These are phyloP conservation scores for Moesziomyces sp. DNA, from an alignment of 1,284 basidiomycete genomes.

Conservation along the genomic window DNA sequence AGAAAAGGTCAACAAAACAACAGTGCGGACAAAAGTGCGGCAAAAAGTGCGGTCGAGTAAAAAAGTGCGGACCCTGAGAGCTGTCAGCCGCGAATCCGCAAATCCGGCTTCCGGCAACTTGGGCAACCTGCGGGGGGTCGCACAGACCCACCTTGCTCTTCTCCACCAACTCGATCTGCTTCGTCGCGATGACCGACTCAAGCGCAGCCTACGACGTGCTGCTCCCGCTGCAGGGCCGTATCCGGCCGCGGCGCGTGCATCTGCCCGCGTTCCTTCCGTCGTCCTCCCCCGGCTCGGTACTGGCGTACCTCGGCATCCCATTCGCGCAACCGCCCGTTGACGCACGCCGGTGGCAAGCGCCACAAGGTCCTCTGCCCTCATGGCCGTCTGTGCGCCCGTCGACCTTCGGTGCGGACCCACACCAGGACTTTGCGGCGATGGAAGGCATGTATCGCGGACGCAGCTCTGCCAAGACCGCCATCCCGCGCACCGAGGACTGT, in stretches of 20 bases:
- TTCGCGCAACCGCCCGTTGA: conserved; percentile 75
- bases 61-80: conserved; percentile 13
- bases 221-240: conserved; percentile 38
- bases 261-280: conserved; percentile 23
- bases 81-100: neutral
- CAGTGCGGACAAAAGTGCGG: neutral
- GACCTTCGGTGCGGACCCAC: conserved; percentile 38
- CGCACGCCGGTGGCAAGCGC: conserved; percentile 73
- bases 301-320: conserved; percentile 77
- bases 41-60: conserved; percentile 2
- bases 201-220: conserved; percentile 12
- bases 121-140: too few species aligned
- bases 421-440: conserved; percentile 41
- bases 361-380: conserved; percentile 61
- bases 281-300: conserved; percentile 62
- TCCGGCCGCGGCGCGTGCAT: conserved; percentile 41
- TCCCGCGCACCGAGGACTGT: conserved; percentile 71
- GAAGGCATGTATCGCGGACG: conserved; percentile 37
- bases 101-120: neutral
- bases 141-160: neutral
- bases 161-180: neutral
- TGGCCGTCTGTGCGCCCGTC: conserved; percentile 17
- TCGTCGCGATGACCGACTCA: neutral
- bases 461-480: conserved; percentile 18
- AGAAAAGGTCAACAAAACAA: too few species aligned